These are phyloP conservation scores for Penicillium fimorum DNA, from an alignment of 495 filamentous ascomycete species.

Conservation along the genomic window DNA sequence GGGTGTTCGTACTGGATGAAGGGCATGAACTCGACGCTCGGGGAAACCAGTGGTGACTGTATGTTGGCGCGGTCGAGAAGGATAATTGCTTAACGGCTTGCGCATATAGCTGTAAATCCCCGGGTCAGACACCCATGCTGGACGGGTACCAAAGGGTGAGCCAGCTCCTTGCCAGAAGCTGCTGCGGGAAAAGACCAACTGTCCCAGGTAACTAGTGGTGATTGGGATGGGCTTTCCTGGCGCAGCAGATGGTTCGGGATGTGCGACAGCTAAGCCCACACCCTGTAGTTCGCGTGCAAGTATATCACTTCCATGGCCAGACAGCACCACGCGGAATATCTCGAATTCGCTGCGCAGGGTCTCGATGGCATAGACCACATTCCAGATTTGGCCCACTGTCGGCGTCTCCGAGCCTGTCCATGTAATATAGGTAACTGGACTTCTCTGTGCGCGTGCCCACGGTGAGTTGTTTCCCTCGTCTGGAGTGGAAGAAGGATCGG, in stretches of 20 bases:
- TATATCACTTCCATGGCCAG: slow-evolving; percentile 15
- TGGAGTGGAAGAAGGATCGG: slow-evolving; percentile 16
- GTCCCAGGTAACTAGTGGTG: slow-evolving; percentile 9
- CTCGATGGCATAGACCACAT: slow-evolving; percentile 51
- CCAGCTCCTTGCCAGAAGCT: slow-evolving; percentile 28
- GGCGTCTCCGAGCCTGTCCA: slow-evolving; percentile 39
- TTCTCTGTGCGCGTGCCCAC: slow-evolving; percentile 38
- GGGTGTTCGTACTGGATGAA: slow-evolving; percentile 51
- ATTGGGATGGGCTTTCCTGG: slow-evolving; percentile 20
- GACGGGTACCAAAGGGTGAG: slow-evolving; percentile 21
- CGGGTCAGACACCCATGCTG: slow-evolving; percentile 22
- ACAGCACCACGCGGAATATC: slow-evolving; percentile 19
- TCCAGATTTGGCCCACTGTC: slow-evolving; percentile 55
- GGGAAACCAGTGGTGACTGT: slow-evolving; percentile 23
- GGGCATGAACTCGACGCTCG: slow-evolving; percentile 28
- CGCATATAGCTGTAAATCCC: slow-evolving; percentile 18
- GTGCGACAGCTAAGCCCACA: slow-evolving; percentile 21
- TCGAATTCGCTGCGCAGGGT: slow-evolving; percentile 18
- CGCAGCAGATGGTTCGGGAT: slow-evolving; percentile 25
- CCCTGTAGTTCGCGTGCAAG: slow-evolving; percentile 18
- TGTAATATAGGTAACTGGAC: slow-evolving; percentile 26
- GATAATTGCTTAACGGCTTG: slow-evolving; percentile 19
- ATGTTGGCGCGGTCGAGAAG: slow-evolving; percentile 18
- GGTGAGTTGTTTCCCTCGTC: slow-evolving; percentile 35
- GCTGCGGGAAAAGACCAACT: slow-evolving; percentile 25